A percentile compares a stretch with the other conserved stretches of the same genome.
These are phyloP conservation scores for Glycyrrhiza uralensis DNA, from an alignment of 306 rosid species.

Conservation along the genomic window DNA sequence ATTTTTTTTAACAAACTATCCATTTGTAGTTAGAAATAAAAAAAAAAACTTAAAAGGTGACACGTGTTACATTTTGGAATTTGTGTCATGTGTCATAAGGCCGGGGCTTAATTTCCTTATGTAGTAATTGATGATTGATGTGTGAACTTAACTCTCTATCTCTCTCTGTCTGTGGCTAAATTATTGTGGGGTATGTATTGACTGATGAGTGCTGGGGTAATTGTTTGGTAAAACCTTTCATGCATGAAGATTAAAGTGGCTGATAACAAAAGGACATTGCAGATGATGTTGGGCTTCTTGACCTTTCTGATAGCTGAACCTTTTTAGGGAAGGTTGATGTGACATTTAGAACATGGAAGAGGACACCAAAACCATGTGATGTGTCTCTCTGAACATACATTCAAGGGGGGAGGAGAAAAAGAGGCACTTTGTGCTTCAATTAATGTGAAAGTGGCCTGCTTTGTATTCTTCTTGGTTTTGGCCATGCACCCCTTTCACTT, in stretches of 20 bases:
- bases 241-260: not conserved
- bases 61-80: too few relatives aligned
- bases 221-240: not conserved
- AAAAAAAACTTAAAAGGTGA: too few relatives aligned
- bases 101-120: too few relatives aligned
- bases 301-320: not conserved
- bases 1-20: too few relatives aligned
- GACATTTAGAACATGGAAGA: conserved; percentile 38
- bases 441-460: conserved; percentile 29
- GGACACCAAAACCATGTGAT: conserved; percentile 45
- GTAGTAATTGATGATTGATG: too few relatives aligned
- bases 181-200: not conserved
- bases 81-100: too few relatives aligned
- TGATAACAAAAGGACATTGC: not conserved
- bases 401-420: conserved; percentile 18
- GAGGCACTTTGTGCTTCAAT: conserved; percentile 19
- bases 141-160: conserved; percentile 7
- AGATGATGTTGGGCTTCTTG: not conserved
- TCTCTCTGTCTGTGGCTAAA: not conserved
- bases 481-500: conserved; percentile 8
- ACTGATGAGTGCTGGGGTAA: not conserved
- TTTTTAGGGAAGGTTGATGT: conserved; percentile 13
- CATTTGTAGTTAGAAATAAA: too few relatives aligned
- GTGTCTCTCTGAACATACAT: conserved; percentile 33
- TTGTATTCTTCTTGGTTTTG: conserved; percentile 15